Base-by-base conservation (phyloP, 441 rosid genomes). In the Omphalea diandra region DNA sequence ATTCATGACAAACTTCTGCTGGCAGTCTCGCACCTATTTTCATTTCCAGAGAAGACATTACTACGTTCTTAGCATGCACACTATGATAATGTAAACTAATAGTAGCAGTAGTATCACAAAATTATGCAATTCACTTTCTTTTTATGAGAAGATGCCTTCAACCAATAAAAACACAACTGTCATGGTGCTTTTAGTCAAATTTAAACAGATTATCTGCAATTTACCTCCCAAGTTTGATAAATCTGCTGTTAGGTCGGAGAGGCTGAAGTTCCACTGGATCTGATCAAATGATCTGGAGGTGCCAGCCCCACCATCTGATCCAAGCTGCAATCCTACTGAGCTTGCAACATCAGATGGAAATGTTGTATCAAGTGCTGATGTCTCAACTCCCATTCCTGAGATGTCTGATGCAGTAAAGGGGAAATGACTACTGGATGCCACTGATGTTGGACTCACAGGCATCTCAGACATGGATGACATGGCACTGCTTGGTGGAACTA, bases 401-500 rank as follows among this genome's bases (percentile, higher is more conserved):
- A 73, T 71, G 1, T 66, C 75, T 2, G 79, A 41, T 4, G 85
- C 50, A 22, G 35, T 11, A 31, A 57, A 46, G 32, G 80, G 71
- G 63, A 67, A 75, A 35, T 75, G 83, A 63, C 66, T 71, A 7
- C 35, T 20, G 36, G 80, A 52, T 40, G 71, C 61, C 36, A 67
- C 75, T 43, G 80, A 69, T 63, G 79, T 27, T 49, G 76, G 77
- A 72, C 75, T 49, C 22, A 59, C 10, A 53, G 71, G 50, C 73
- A 76, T 76, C 68, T 76, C 85, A 44, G 69, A 57, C 76, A 89
- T 69, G 66, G 36, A 9, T 38, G 35, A 35, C 59, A 50, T 84
- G 68, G 76, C 90, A 73, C 76, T 76, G 80, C 72, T 86, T 33
- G 67, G 91, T 22, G 47, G 43, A 7, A 36, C 38, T 11, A 4